Evolutionary conservation across 140 eudicot genomes (phyloP).

Genomic region (Erigeron philadelphicus): DNA sequence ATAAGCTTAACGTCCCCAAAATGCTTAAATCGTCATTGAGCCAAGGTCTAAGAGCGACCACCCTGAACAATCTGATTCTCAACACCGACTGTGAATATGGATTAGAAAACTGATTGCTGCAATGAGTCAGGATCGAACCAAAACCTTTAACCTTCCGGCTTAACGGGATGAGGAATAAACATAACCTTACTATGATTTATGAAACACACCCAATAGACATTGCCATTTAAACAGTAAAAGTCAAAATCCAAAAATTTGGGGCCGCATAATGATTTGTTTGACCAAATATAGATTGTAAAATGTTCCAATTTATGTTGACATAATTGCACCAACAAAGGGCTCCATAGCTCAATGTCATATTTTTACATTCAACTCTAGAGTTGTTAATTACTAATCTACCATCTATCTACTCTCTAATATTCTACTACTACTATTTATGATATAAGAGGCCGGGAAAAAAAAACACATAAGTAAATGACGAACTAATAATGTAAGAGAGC

Average conservation of each 20-base stretch:
- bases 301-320: constrained; percentile 29
- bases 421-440: no score
- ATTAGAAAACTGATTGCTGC: no score
- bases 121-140: no score
- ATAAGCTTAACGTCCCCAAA: no score
- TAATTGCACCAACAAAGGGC: constrained; percentile 17
- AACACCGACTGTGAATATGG: no score
- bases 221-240: background rate
- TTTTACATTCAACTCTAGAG: constrained; percentile 1
- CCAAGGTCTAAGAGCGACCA: no score
- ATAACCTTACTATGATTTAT: background rate
- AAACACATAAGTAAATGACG: background rate
- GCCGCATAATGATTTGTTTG: constrained; percentile 19
- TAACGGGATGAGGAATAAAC: no score
- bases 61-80: no score
- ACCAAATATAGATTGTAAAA: constrained; percentile 14
- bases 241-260: background rate
- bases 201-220: background rate
- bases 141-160: no score
- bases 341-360: constrained; percentile 13
- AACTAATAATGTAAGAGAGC: constrained; percentile 16
- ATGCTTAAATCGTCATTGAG: no score
- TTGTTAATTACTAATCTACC: background rate
- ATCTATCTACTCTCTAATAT: no score
- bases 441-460: no score